A percentile compares a stretch with the other conserved stretches of the same genome.
Evolutionary conservation across 768 basidiomycete species (phyloP).

Genomic region (Cubamyces lactineus): DNA sequence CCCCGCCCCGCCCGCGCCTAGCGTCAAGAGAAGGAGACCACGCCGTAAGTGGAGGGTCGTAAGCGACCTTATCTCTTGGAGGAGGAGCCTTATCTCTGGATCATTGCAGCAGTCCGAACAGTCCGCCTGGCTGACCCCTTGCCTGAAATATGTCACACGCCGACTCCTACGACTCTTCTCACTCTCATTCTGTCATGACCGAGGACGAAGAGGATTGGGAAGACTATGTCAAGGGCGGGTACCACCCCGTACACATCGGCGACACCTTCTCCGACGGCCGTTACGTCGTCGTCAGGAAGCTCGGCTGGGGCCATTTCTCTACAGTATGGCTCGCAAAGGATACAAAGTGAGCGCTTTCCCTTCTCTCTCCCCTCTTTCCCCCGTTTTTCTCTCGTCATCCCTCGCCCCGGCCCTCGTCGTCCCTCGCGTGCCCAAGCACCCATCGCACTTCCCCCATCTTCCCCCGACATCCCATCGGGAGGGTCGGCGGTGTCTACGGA

Average conservation of each 20-base stretch:
- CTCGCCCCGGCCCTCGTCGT: neutral
- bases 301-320: conserved; percentile 95
- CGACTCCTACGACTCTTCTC: conserved; percentile 56
- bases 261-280: conserved; percentile 86
- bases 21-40: neutral
- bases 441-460: neutral
- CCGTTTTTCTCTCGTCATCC: conserved; percentile 13
- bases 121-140: conserved; percentile 4
- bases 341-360: conserved; percentile 57
- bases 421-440: conserved; percentile 1
- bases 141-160: conserved; percentile 36
- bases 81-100: conserved; percentile 19
- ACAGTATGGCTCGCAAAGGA: conserved; percentile 92
- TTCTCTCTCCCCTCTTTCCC: conserved; percentile 6
- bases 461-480: conserved; percentile 5
- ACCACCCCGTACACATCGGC: conserved; percentile 94
- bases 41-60: neutral
- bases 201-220: conserved; percentile 95
- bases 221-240: conserved; percentile 74
- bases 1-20: neutral
- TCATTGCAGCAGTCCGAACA: conserved; percentile 10
- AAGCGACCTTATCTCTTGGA: conserved; percentile 22
- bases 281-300: conserved; percentile 90
- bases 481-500: neutral
- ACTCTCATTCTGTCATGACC: conserved; percentile 78